These are phyloP conservation scores for Mucor indicus DNA, from an alignment of 371 early-diverging fungal genomes.

Conservation along the genomic window DNA sequence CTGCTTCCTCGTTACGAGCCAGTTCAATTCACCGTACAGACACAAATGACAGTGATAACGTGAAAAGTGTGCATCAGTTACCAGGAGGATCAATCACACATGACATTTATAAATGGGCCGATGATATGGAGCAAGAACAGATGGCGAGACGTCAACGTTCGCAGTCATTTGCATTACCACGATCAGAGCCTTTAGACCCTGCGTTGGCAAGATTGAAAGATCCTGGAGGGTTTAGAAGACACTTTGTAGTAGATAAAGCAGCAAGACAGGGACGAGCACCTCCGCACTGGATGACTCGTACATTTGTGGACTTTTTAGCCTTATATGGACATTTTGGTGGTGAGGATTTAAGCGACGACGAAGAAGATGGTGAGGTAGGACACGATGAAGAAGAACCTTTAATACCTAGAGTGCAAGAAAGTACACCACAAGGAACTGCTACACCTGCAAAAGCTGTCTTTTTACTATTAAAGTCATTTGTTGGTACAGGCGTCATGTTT, in stretches of 20 bases:
- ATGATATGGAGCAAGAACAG: conserved; percentile 36
- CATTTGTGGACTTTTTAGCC: conserved; percentile 90
- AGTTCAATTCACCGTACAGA: conserved; percentile 21
- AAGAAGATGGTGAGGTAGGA: conserved; percentile 31
- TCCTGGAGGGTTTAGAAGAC: conserved; percentile 92
- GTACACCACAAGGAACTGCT: conserved; percentile 70
- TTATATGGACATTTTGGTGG: conserved; percentile 96
- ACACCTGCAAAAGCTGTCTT: conserved; percentile 80
- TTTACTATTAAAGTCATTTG: conserved; percentile 82
- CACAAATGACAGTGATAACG: conserved; percentile 3
- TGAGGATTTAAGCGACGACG: conserved; percentile 44
- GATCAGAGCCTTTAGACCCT: conserved; percentile 27
- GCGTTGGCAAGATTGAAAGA: conserved; percentile 45
- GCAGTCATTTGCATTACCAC: conserved; percentile 33
- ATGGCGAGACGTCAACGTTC: conserved; percentile 32
- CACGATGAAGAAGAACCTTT: conserved; percentile 41
- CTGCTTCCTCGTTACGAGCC: no score
- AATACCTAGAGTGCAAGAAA: conserved; percentile 55
- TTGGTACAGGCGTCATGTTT: conserved; percentile 63
- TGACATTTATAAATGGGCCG: conserved; percentile 61
- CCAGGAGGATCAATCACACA: conserved; percentile 58
- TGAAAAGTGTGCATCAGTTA: conserved; percentile 38
- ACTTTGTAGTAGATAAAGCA: conserved; percentile 80
- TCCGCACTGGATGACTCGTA: conserved; percentile 74
- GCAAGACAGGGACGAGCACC: conserved; percentile 61